Percentiles rank a stretch among this genome's conserved stretches.
Evolutionary conservation across 1,284 basidiomycete genomes (phyloP).

Genomic region (Irpex sp.): DNA sequence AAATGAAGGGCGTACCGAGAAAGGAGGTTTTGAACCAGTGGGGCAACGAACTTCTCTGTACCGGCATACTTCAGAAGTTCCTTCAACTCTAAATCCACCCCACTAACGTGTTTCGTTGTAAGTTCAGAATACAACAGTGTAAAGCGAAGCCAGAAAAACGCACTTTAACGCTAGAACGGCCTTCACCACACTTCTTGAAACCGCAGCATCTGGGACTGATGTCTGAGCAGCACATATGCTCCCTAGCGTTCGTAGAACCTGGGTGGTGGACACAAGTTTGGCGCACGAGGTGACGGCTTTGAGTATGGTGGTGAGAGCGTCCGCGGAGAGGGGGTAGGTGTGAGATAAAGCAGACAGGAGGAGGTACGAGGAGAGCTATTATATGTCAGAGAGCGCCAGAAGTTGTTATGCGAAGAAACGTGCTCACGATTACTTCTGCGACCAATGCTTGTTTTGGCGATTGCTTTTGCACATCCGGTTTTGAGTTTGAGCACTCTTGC

Average conservation of each 20-base stretch:
- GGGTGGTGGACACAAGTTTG: slow-evolving; percentile 41
- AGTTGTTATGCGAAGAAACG: not conserved
- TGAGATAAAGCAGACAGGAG: slow-evolving; percentile 66
- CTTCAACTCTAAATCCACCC: slow-evolving; percentile 44
- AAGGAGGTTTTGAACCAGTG: slow-evolving; percentile 44
- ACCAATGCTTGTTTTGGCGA: slow-evolving; percentile 18
- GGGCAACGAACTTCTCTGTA: slow-evolving; percentile 55
- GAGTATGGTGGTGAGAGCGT: slow-evolving; percentile 58
- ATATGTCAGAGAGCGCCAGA: not conserved
- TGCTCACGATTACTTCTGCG: slow-evolving; percentile 55
- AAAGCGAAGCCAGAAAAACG: slow-evolving; percentile 19
- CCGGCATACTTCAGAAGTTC: slow-evolving; percentile 45
- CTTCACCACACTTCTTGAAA: slow-evolving; percentile 41
- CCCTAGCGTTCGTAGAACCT: slow-evolving; percentile 55
- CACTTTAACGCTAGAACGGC: slow-evolving; percentile 43
- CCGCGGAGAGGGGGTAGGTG: slow-evolving; percentile 51
- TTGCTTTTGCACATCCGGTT: slow-evolving; percentile 14
- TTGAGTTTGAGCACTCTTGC: slow-evolving; percentile 28
- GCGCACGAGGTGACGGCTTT: slow-evolving; percentile 51
- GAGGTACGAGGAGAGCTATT: slow-evolving; percentile 70
- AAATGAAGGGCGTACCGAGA: slow-evolving; percentile 34
- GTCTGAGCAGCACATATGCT: slow-evolving; percentile 60
- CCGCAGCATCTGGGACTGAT: slow-evolving; percentile 20
- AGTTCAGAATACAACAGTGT: too few species aligned
- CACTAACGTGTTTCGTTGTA: slow-evolving; percentile 30